Conservation (phyloP, 2,329 filamentous ascomycete genomes). For the Pyrenochaeta sp. region DNA sequence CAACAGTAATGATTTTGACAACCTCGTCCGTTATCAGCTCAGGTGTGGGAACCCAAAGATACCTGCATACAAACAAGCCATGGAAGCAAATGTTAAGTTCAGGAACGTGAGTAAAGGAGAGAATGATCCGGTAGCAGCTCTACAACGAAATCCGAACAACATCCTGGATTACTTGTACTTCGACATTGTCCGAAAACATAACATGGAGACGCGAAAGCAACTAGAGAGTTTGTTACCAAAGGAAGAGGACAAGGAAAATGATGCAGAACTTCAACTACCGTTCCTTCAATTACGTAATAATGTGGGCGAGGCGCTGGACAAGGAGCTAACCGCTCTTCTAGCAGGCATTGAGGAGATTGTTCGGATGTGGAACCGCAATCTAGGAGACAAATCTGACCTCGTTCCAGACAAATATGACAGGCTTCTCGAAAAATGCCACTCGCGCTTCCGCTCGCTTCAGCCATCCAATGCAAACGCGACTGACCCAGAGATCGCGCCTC, state of each 20-base stretch:
- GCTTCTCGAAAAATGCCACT: constrained; percentile 27
- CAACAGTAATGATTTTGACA: constrained; percentile 53
- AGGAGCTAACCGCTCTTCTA: constrained; percentile 15
- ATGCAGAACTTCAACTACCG: constrained; percentile 27
- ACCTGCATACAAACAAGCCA: constrained; percentile 46
- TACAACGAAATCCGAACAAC: constrained; percentile 48
- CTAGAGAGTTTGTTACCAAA: constrained; percentile 38
- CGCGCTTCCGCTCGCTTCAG: constrained; percentile 26
- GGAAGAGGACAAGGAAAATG: constrained; percentile 22
- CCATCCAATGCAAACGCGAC: constrained; percentile 9
- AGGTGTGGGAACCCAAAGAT: constrained; percentile 59
- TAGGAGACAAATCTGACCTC: background rate
- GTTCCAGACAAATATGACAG: constrained; percentile 17
- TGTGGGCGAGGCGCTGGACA: constrained; percentile 3
- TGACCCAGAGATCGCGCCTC: constrained; percentile 17
- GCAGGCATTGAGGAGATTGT: constrained; percentile 5
- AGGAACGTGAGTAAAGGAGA: no score
- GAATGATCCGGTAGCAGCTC: no score
- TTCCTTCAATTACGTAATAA: constrained; percentile 1
- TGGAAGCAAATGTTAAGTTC: constrained; percentile 29
- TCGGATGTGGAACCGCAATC: constrained; percentile 11
- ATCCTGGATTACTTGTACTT: constrained; percentile 72
- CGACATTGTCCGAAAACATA: constrained; percentile 55
- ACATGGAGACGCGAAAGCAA: constrained; percentile 37
- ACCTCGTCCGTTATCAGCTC: constrained; percentile 63